Percentiles rank a stretch among this genome's conserved stretches.
phyloP scores from a whole-genome alignment of 1,284 basidiomycete species.

The Ceratobasidium sp. region DNA sequence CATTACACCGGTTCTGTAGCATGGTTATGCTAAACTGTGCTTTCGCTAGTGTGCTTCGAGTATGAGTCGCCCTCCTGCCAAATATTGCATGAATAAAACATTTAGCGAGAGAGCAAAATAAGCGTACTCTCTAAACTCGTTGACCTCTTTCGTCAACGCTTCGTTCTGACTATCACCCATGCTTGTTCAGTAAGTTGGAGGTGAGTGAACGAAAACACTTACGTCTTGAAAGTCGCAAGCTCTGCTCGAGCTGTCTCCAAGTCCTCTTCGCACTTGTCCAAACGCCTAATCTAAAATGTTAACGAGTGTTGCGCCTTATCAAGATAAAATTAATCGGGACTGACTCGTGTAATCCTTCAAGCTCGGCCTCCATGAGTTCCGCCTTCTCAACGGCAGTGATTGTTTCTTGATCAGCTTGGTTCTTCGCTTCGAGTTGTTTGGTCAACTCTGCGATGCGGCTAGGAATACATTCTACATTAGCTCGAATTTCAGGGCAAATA shows the following conservation, averaged over 20 bases:
- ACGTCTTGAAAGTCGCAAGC: constrained; percentile 6
- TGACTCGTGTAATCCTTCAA: constrained; percentile 27
- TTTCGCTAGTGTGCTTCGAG: background rate
- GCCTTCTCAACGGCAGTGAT: constrained; percentile 32
- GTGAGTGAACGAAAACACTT: background rate
- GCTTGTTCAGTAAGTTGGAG: background rate
- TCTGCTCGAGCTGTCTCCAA: constrained; percentile 16
- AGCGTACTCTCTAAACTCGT: background rate
- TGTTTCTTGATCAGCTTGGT: background rate
- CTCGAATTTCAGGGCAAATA: background rate
- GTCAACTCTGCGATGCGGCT: constrained; percentile 25
- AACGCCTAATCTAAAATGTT: constrained; percentile 6
- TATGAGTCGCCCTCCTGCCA: background rate
- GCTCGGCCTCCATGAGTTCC: constrained; percentile 30
- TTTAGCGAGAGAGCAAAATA: background rate
- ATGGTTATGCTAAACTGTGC: background rate
- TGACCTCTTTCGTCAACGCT: constrained; percentile 3
- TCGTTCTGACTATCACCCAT: constrained; percentile 6
- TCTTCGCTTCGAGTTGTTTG: constrained; percentile 28
- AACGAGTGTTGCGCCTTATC: background rate
- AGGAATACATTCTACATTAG: background rate
- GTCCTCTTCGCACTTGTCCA: constrained; percentile 32
- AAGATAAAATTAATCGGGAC: background rate
- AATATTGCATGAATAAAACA: background rate
- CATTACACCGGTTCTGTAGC: background rate